phyloP scores from a whole-genome alignment of 257 asterid genomes.

The Solanum bulbocastanum region DNA sequence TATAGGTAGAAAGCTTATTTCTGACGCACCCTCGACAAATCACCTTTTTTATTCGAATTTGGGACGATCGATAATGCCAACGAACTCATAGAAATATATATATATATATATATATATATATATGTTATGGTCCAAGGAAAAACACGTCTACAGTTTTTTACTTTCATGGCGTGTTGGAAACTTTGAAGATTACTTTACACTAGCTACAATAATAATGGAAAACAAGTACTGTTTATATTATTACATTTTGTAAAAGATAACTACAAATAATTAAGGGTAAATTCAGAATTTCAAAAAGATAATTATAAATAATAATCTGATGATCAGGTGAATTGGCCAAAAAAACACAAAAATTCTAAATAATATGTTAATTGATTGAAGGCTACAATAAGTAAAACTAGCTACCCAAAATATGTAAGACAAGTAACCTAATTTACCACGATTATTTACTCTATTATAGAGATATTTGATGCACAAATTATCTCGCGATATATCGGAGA shows the following conservation, averaged over 20 bases:
- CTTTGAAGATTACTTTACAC: neutral
- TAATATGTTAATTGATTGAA: neutral
- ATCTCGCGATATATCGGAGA: neutral
- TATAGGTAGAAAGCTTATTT: neutral
- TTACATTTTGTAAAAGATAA: neutral
- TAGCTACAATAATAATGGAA: neutral
- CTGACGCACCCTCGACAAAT: rapidly evolving
- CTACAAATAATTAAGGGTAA: neutral
- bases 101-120: neutral
- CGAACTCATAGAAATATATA: neutral
- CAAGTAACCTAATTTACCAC: neutral
- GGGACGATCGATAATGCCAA: neutral
- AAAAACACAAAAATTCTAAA: neutral
- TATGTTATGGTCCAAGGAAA: neutral
- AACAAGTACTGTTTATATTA: neutral
- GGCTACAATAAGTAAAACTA: neutral
- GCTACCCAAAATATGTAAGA: neutral
- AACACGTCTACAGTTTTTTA: neutral
- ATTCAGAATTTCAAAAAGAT: neutral
- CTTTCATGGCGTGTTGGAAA: neutral
- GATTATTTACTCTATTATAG: neutral
- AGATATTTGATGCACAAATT: neutral
- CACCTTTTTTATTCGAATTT: neutral
- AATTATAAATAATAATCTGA: neutral
- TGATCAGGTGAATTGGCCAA: neutral